A percentile compares a stretch with the other conserved stretches of the same genome.
These are phyloP conservation scores for Albatrellus sp. DNA, from an alignment of 1,284 basidiomycete genomes.

Conservation along the genomic window DNA sequence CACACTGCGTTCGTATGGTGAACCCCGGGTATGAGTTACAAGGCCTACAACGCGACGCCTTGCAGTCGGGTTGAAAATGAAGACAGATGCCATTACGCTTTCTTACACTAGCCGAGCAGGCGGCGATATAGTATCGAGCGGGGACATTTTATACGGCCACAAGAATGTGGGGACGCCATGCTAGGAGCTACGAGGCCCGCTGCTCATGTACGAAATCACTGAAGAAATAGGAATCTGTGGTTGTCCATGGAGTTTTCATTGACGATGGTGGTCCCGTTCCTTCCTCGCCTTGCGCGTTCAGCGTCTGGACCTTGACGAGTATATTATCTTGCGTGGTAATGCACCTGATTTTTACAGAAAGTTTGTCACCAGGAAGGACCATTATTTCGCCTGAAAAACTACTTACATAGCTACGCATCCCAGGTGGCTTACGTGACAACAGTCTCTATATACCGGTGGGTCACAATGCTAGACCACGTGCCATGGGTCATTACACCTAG, in stretches of 20 bases:
- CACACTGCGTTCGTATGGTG: constrained; percentile 48
- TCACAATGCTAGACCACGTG: constrained; percentile 93
- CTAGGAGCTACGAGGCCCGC: no score
- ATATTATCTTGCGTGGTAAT: constrained; percentile 86
- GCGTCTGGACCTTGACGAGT: constrained; percentile 83
- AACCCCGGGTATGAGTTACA: neutral
- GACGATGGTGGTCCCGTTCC: no score
- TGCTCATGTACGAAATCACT: no score
- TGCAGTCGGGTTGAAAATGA: no score
- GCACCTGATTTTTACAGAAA: constrained; percentile 84
- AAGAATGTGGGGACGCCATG: no score
- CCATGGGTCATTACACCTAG: constrained; percentile 98
- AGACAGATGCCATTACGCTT: no score
- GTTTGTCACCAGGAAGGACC: constrained; percentile 89
- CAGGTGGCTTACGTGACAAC: constrained; percentile 85
- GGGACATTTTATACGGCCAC: no score
- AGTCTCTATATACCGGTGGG: constrained; percentile 86
- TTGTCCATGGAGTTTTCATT: no score
- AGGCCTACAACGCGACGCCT: neutral
- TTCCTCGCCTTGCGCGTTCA: constrained; percentile 80
- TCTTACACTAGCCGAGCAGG: neutral
- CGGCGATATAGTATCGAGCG: neutral
- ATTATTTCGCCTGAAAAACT: constrained; percentile 28
- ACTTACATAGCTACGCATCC: constrained; percentile 80
- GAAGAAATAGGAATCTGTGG: no score